Evolutionary conservation across 2,329 filamentous ascomycete genomes (phyloP).

Genomic region (Sphaerostilbella broomeana): DNA sequence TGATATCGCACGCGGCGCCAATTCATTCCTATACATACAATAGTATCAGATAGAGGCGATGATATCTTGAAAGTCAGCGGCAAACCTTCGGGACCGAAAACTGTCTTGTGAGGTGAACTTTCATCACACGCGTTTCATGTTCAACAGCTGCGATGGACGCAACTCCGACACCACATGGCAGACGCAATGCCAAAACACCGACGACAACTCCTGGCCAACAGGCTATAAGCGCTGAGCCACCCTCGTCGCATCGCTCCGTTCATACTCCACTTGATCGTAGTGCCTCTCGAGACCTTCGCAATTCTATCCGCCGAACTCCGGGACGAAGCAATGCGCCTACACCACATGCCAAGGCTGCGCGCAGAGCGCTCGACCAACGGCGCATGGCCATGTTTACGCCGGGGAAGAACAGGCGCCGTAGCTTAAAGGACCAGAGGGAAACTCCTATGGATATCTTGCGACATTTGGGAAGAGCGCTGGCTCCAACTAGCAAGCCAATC

Average conservation of each 20-base stretch:
- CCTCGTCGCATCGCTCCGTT: slow-evolving; percentile 34
- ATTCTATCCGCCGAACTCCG: slow-evolving; percentile 37
- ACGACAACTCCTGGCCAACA: slow-evolving; percentile 25
- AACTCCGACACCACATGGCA: slow-evolving; percentile 4
- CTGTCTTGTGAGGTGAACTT: no score
- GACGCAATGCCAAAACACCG: slow-evolving; percentile 15
- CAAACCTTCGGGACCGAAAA: no score
- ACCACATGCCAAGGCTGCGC: slow-evolving; percentile 56
- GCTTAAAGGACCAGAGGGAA: slow-evolving; percentile 49
- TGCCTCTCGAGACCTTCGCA: slow-evolving; percentile 30
- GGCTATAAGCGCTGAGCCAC: slow-evolving; percentile 28
- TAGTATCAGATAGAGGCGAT: no score
- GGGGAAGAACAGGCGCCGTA: slow-evolving; percentile 51
- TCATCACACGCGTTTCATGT: no score
- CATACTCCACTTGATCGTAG: slow-evolving; percentile 37
- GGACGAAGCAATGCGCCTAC: slow-evolving; percentile 42
- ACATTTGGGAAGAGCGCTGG: slow-evolving; percentile 48
- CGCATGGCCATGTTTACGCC: slow-evolving; percentile 55
- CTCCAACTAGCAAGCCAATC: slow-evolving; percentile 40
- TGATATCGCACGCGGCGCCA: no score
- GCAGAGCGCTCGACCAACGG: slow-evolving; percentile 51
- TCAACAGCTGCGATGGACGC: slow-evolving; percentile 3
- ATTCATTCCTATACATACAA: no score
- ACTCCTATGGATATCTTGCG: slow-evolving; percentile 49
- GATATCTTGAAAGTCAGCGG: no score